Conservation (phyloP, 495 filamentous ascomycete genomes). For the Penicillium pancosmium region DNA sequence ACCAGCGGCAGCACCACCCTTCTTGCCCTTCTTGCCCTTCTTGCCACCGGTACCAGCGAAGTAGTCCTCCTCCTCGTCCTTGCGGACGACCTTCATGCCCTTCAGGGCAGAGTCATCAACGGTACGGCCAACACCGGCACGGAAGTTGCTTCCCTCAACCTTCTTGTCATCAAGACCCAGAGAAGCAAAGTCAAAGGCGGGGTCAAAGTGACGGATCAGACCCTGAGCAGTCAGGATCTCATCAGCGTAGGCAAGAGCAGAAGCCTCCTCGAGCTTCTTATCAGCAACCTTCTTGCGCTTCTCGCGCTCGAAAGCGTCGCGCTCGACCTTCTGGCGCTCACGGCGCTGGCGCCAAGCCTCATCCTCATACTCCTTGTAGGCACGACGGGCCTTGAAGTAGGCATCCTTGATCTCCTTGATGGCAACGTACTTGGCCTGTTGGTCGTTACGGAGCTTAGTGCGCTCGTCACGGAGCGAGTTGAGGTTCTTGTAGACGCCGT, state of each 20-base stretch:
- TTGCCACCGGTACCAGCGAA: slow-evolving; percentile 79
- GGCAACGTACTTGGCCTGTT: slow-evolving; percentile 78
- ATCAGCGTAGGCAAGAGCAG: slow-evolving; percentile 81
- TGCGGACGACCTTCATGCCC: slow-evolving; percentile 75
- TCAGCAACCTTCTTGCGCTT: slow-evolving; percentile 81
- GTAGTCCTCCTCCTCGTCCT: slow-evolving; percentile 88
- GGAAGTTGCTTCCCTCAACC: slow-evolving; percentile 68
- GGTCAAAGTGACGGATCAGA: slow-evolving; percentile 89
- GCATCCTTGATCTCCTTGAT: slow-evolving; percentile 85
- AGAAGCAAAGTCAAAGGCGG: slow-evolving; percentile 66
- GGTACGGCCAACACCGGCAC: slow-evolving; percentile 76
- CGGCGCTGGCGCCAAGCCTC: slow-evolving; percentile 71
- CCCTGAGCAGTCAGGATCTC: slow-evolving; percentile 86
- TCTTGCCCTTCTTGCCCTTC: slow-evolving; percentile 90
- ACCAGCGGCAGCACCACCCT: slow-evolving; percentile 56
- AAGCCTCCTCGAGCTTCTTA: slow-evolving; percentile 88
- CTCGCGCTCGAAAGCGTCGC: slow-evolving; percentile 70
- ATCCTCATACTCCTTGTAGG: slow-evolving; percentile 77
- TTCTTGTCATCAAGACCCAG: slow-evolving; percentile 60
- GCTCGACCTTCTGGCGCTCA: slow-evolving; percentile 78
- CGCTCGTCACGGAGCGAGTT: slow-evolving; percentile 87
- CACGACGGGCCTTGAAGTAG: slow-evolving; percentile 76
- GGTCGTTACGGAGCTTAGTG: slow-evolving; percentile 75
- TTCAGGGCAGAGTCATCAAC: slow-evolving; percentile 77
- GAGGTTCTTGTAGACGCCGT: slow-evolving; percentile 82